Evolutionary conservation across 2,329 filamentous ascomycete genomes (phyloP).

Genomic region (Alternaria sp.): DNA sequence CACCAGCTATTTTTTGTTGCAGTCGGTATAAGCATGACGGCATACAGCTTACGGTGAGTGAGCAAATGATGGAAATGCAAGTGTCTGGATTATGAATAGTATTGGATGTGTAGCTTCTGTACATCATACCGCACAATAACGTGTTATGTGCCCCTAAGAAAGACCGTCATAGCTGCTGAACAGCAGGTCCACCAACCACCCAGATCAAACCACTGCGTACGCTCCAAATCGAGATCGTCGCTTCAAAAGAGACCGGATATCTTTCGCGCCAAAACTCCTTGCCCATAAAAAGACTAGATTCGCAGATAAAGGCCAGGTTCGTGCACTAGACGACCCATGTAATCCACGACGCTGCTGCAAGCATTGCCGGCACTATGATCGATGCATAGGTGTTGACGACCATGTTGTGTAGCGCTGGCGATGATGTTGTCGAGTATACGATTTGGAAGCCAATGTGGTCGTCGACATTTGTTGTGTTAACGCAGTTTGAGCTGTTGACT

Average conservation of each 20-base stretch:
- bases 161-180: not conserved
- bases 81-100: not conserved
- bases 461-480: conserved; percentile 69
- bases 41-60: not conserved
- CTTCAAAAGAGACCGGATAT: conserved; percentile 27
- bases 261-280: conserved; percentile 23
- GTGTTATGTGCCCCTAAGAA: not conserved
- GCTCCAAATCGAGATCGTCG: conserved; percentile 5
- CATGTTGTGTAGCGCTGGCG: conserved; percentile 34
- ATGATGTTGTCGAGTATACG: conserved; percentile 67
- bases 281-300: conserved; percentile 7
- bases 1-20: not conserved
- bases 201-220: not conserved
- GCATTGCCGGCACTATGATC: conserved; percentile 35
- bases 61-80: not conserved
- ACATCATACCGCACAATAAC: not conserved
- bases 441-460: conserved; percentile 71
- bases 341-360: conserved; percentile 35
- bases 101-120: not conserved
- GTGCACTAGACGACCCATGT: conserved; percentile 26
- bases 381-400: conserved; percentile 35
- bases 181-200: not conserved
- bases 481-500: conserved; percentile 85
- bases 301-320: conserved; percentile 2
- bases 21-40: not conserved